These are phyloP conservation scores for Pestalotiopsis sp. DNA, from an alignment of 2,329 filamentous ascomycete species.

Conservation along the genomic window DNA sequence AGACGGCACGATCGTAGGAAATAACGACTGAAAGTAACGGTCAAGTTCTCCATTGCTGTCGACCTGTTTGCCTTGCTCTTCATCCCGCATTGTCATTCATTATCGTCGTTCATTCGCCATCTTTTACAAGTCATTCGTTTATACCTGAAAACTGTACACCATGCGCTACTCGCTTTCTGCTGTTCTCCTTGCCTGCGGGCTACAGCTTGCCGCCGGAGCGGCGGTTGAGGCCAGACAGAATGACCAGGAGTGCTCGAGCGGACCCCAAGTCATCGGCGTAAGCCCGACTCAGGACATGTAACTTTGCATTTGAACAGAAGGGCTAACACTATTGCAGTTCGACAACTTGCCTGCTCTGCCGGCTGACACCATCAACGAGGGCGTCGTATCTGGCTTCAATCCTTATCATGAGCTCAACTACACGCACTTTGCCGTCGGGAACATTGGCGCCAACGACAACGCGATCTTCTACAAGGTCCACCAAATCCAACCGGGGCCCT, in stretches of 20 bases:
- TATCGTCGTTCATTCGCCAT: background rate
- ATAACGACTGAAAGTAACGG: background rate
- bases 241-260: background rate
- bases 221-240: background rate
- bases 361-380: background rate
- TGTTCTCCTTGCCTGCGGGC: background rate
- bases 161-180: background rate
- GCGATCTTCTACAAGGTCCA: background rate
- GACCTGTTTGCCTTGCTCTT: background rate
- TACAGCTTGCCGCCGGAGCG: background rate
- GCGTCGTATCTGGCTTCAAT: background rate
- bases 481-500: background rate
- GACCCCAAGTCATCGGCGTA: background rate
- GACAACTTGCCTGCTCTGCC: background rate
- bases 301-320: background rate
- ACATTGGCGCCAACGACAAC: background rate
- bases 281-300: background rate
- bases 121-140: background rate
- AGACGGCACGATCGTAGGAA: background rate
- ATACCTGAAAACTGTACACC: background rate
- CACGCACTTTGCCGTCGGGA: background rate
- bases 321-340: background rate
- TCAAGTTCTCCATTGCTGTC: background rate
- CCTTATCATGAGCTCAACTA: constrained; percentile 3
- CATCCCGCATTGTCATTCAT: background rate